Conservation (phyloP, 805 yeast genomes). For the Candida saitoana region DNA sequence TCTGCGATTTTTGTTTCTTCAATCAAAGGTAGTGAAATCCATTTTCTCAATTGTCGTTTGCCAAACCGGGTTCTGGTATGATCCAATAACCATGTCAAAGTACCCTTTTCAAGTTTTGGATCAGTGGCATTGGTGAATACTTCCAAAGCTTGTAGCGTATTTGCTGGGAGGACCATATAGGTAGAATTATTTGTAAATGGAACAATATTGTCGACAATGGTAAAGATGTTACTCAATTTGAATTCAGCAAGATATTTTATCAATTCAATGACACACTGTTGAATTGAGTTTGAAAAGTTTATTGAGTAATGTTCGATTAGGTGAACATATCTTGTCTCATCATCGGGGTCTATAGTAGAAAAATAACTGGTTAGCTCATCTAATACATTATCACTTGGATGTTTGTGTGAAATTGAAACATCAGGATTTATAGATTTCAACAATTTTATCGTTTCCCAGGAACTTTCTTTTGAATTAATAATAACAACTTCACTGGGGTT, state of each 20-base stretch:
- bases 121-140: slow-evolving; percentile 66
- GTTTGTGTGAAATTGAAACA: slow-evolving; percentile 8
- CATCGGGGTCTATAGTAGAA: slow-evolving; percentile 16
- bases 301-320: slow-evolving; percentile 22
- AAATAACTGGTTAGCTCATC: slow-evolving; percentile 23
- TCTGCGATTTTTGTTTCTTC: slow-evolving; percentile 49
- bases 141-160: slow-evolving; percentile 69
- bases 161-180: slow-evolving; percentile 58
- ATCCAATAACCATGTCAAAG: slow-evolving; percentile 75
- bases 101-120: slow-evolving; percentile 50
- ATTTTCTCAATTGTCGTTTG: slow-evolving; percentile 54
- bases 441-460: slow-evolving; percentile 14
- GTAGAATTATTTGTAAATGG: slow-evolving; percentile 46
- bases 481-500: slow-evolving; percentile 72
- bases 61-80: slow-evolving; percentile 82
- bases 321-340: slow-evolving; percentile 7
- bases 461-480: slow-evolving; percentile 29
- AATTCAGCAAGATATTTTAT: slow-evolving; percentile 59
- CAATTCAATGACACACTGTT: slow-evolving; percentile 43
- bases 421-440: slow-evolving; percentile 9
- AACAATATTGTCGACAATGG: slow-evolving; percentile 46
- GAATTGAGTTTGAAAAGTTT: slow-evolving; percentile 18
- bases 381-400: background rate
- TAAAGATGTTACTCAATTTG: slow-evolving; percentile 53
- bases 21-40: slow-evolving; percentile 74